Conservation (phyloP, 1,284 basidiomycete genomes). For the Tremellales sp. region DNA sequence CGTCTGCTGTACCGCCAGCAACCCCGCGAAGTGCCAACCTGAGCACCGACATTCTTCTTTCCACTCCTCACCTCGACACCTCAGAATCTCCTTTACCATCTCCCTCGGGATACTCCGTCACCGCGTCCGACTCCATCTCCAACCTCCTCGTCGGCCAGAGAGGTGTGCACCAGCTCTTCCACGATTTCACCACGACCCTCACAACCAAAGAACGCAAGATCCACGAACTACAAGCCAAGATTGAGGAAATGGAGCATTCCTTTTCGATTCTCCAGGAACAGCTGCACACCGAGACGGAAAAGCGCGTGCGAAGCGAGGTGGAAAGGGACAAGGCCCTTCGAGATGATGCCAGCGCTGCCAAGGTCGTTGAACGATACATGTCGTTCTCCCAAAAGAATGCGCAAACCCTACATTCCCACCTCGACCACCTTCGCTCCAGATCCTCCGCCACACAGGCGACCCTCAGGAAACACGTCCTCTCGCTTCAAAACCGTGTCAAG, state of each 20-base stretch:
- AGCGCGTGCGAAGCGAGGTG: constrained; percentile 49
- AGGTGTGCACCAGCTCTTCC: constrained; percentile 44
- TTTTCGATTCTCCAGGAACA: constrained; percentile 53
- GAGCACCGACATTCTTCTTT: constrained; percentile 15
- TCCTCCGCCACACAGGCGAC: constrained; percentile 63
- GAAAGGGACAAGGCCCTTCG: constrained; percentile 61
- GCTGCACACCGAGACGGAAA: constrained; percentile 59
- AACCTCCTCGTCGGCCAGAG: constrained; percentile 45
- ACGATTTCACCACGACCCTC: constrained; percentile 41
- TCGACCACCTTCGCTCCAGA: constrained; percentile 56
- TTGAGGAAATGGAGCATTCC: constrained; percentile 69
- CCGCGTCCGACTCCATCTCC: constrained; percentile 40
- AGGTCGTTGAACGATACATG: constrained; percentile 86
- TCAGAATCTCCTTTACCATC: neutral
- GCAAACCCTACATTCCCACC: constrained; percentile 62
- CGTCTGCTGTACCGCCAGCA: constrained; percentile 34
- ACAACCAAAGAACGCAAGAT: constrained; percentile 51
- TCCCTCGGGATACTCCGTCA: constrained; percentile 9
- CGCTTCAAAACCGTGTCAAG: constrained; percentile 19
- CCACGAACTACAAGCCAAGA: constrained; percentile 71
- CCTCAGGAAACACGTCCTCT: constrained; percentile 45
- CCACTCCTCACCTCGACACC: neutral
- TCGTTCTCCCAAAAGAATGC: constrained; percentile 79
- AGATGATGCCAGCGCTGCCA: constrained; percentile 73
- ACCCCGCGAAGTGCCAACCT: constrained; percentile 23